Percentiles rank a stretch among this genome's conserved stretches.
Evolutionary conservation across 2,329 filamentous ascomycete genomes (phyloP).

Genomic region (Fonsecaea pedrosoi): DNA sequence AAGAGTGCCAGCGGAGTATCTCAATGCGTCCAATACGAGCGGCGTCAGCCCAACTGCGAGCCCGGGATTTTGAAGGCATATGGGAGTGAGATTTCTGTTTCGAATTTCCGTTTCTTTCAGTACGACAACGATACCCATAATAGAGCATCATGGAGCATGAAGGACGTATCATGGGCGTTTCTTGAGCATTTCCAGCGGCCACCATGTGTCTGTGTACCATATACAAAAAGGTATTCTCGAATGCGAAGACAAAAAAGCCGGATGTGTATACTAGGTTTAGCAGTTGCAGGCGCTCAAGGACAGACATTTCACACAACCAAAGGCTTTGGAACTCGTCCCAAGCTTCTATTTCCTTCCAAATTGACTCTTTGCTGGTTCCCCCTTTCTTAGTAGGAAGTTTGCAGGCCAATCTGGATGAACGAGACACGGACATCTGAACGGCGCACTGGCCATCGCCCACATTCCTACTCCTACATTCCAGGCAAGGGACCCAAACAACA

Average conservation of each 20-base stretch:
- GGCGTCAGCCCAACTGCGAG: slow-evolving; percentile 31
- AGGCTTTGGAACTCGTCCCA: not conserved
- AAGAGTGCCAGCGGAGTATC: slow-evolving; percentile 56
- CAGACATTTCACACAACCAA: slow-evolving; percentile 5
- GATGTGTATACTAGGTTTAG: slow-evolving; percentile 30
- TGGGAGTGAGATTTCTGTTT: slow-evolving; percentile 9
- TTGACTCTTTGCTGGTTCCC: not conserved
- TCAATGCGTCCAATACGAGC: slow-evolving; percentile 42
- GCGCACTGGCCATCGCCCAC: slow-evolving; percentile 23
- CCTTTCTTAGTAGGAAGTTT: too few relatives aligned
- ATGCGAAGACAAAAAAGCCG: slow-evolving; percentile 20
- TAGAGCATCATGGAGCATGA: slow-evolving; percentile 25
- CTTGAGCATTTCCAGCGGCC: slow-evolving; percentile 17
- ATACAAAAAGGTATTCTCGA: slow-evolving; percentile 21
- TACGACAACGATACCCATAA: slow-evolving; percentile 25
- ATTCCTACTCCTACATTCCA: slow-evolving; percentile 32
- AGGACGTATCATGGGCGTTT: slow-evolving; percentile 24
- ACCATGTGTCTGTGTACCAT: slow-evolving; percentile 27
- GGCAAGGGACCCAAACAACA: not conserved
- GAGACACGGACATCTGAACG: not conserved
- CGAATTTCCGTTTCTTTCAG: slow-evolving; percentile 15
- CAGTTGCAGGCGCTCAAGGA: slow-evolving; percentile 9
- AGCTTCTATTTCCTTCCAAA: not conserved
- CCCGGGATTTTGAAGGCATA: slow-evolving; percentile 27
- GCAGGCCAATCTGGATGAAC: too few relatives aligned